Base-by-base conservation (phyloP, 2,329 filamentous ascomycete species). In the Apiospora sp. region DNA sequence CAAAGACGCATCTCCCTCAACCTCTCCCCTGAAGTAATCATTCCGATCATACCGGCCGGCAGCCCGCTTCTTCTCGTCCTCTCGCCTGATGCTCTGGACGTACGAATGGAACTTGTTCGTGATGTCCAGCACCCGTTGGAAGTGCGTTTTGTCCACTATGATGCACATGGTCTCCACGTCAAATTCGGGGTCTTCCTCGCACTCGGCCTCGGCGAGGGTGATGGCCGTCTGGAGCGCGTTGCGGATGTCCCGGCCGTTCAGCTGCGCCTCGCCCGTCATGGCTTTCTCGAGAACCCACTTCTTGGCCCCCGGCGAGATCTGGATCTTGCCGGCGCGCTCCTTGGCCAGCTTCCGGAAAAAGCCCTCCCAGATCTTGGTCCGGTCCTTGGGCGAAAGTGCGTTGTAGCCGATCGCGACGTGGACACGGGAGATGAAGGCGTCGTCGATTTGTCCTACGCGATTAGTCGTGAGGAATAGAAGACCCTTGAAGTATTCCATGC, bases 161-260 rank as follows among this genome's bases (percentile, higher is more conserved):
- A 75, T 71, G 13, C 37, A 58, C 44, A 34, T 72, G 30, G 24
- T 71, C 2, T 73, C 73, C 0, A 37, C 30, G 14, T 73, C 68
- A 41, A 73, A 75, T 10, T 73, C 73, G 19, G 72, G 72, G 54
- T 81, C 79, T 34, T 84, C 83, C 34, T 83, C 75, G 19, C 83
- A 81, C 51, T 85, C 83, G 22, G 76, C 81, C 79, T 86, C 84
- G 6, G 84, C 85, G 37, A 86, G 77, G 3, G 84, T 83, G 24
- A 86, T 80, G 0, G 84, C 84, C 1, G 84, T 86, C 77, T 86
- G 84, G 78, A 85, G 72, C 12, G 76, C 80, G 67, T 84, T 85
- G 24, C 83, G 82, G 71, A 85, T 85, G 74, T 85, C 81, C 0
- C 83, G 78, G 1, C 84, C 84, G 67, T 86, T 86, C 81, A 71